Conservation (phyloP, 805 yeast genomes). For the Candida nitratophila region DNA sequence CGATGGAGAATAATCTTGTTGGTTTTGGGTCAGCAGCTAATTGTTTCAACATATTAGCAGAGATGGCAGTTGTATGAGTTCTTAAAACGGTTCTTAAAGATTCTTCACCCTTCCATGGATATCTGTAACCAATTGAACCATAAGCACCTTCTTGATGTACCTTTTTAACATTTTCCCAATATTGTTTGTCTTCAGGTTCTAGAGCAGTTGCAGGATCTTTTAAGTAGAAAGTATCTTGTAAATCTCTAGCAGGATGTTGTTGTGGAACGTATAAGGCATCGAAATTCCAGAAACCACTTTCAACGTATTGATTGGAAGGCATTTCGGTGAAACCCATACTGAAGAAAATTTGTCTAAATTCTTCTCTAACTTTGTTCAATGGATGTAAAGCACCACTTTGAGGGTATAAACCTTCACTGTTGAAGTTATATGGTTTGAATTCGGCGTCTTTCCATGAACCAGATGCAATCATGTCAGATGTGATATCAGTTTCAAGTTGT, state of each 20-base stretch:
- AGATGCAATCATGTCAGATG: constrained; percentile 81
- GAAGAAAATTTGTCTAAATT: constrained; percentile 95
- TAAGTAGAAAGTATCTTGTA: constrained; percentile 96
- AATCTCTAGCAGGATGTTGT: constrained; percentile 99
- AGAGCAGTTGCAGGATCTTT: constrained; percentile 85
- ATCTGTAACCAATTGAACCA: constrained; percentile 97
- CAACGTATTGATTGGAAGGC: constrained; percentile 98
- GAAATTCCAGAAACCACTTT: constrained; percentile 98
- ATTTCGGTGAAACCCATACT: constrained; percentile 97
- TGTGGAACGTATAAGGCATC: constrained; percentile 96
- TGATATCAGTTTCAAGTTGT: constrained; percentile 85
- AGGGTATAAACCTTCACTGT: constrained; percentile 87
- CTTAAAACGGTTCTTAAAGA: constrained; percentile 87
- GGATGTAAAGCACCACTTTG: constrained; percentile 94
- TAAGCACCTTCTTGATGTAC: constrained; percentile 88
- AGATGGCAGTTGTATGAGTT: constrained; percentile 96
- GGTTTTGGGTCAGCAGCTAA: constrained; percentile 88
- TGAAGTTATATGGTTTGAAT: constrained; percentile 94
- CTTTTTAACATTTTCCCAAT: constrained; percentile 67
- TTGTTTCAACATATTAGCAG: constrained; percentile 79
- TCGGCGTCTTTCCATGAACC: constrained; percentile 78
- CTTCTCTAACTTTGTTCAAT: constrained; percentile 92
- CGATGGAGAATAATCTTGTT: constrained; percentile 87
- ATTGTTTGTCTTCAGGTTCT: constrained; percentile 73
- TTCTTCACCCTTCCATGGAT: constrained; percentile 93